These are phyloP conservation scores for Alternaria rosae DNA, from an alignment of 2,329 filamentous ascomycete species.

Conservation along the genomic window DNA sequence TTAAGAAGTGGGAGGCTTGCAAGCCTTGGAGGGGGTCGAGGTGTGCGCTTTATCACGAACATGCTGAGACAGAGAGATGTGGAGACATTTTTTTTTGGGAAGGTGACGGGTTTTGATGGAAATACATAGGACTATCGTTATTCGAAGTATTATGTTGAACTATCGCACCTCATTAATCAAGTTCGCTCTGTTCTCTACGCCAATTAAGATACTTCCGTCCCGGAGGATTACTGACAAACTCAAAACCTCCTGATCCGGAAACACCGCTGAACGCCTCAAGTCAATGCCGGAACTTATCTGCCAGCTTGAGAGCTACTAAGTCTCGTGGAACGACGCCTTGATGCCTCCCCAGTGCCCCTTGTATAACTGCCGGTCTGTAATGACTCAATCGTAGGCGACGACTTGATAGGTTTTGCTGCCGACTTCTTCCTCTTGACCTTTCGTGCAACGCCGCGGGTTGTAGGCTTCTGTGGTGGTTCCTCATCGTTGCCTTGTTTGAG, in stretches of 20 bases:
- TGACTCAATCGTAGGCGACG: not conserved
- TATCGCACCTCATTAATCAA: not conserved
- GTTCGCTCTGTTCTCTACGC: not conserved
- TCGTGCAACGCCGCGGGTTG: conserved; percentile 10
- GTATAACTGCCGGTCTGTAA: not conserved
- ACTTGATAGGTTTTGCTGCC: not conserved
- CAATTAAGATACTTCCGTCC: not conserved
- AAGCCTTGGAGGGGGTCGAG: conserved; percentile 48
- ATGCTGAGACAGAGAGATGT: conserved; percentile 47
- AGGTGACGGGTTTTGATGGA: conserved; percentile 18
- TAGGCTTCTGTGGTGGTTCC: not conserved
- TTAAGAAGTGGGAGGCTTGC: conserved; percentile 44
- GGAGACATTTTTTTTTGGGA: conserved; percentile 41
- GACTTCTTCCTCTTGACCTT: conserved; percentile 11
- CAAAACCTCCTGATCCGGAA: not conserved
- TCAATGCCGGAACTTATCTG: not conserved
- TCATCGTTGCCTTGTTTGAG: not conserved
- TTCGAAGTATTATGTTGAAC: not conserved
- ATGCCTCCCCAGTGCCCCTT: not conserved
- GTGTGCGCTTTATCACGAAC: conserved; percentile 50
- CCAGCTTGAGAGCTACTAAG: not conserved
- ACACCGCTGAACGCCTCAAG: not conserved
- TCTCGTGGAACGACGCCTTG: conserved; percentile 2
- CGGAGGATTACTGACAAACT: too few relatives aligned
- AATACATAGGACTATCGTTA: not conserved